These are phyloP conservation scores for Hymenoscyphus linearis DNA, from an alignment of 2,329 filamentous ascomycete genomes.

Conservation along the genomic window DNA sequence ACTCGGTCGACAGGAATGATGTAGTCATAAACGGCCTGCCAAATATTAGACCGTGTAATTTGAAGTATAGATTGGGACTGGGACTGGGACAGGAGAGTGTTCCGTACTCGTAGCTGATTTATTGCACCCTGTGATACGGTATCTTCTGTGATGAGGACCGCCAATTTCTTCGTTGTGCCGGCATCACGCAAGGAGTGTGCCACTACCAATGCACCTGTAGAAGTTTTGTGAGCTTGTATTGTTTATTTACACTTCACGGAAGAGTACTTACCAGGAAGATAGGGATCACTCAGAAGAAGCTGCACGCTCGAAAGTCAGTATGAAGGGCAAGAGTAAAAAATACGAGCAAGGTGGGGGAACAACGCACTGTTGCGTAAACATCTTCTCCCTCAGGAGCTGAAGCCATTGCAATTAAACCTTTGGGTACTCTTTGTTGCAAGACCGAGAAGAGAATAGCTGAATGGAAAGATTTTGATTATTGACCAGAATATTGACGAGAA, in stretches of 20 bases:
- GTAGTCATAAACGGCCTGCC: conserved; percentile 77
- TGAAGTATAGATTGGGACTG: no score
- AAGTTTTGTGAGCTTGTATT: conserved; percentile 22
- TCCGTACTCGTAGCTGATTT: conserved; percentile 66
- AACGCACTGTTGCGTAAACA: conserved; percentile 58
- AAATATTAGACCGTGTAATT: conserved; percentile 10
- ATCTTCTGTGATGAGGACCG: conserved; percentile 76
- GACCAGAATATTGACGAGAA: no score
- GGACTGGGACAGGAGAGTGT: not conserved
- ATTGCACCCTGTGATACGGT: conserved; percentile 71
- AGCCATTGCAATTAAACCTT: conserved; percentile 33
- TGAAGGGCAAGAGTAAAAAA: not conserved
- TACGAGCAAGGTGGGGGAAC: not conserved
- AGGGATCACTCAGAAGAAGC: conserved; percentile 88
- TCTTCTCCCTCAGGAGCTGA: conserved; percentile 42
- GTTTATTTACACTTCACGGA: conserved; percentile 9
- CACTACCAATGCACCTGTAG: conserved; percentile 79
- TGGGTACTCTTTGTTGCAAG: not conserved
- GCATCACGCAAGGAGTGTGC: conserved; percentile 92
- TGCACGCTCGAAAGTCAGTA: conserved; percentile 34
- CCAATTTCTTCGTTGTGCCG: conserved; percentile 79
- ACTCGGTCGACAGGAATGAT: conserved; percentile 80
- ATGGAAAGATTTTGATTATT: not conserved
- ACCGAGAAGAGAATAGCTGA: conserved; percentile 3
- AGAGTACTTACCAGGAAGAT: conserved; percentile 71